phyloP scores from a whole-genome alignment of 1,284 basidiomycete species.

The Phenoliferia sp. region DNA sequence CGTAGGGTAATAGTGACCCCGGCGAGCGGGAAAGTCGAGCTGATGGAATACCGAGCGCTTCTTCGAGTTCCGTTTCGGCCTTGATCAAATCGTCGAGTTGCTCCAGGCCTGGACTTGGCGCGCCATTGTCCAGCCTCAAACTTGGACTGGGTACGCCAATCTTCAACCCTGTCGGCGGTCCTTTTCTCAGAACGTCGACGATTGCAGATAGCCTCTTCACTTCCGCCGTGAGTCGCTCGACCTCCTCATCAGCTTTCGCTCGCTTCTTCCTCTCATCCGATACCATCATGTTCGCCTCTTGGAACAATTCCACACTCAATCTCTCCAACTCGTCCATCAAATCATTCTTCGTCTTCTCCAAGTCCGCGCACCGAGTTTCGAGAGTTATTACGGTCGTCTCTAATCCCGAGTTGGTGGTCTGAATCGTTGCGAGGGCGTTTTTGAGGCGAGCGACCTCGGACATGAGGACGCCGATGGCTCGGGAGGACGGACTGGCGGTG shows the following conservation, averaged over 20 bases:
- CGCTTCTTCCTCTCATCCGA: constrained; percentile 1
- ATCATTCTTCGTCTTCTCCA: constrained; percentile 34
- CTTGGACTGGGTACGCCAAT: neutral
- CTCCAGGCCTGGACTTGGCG: too few species aligned
- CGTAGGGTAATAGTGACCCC: too few species aligned
- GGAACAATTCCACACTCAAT: constrained; percentile 36
- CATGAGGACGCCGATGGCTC: neutral
- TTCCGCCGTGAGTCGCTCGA: neutral
- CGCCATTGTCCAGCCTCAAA: too few species aligned
- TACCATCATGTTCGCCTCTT: constrained; percentile 38
- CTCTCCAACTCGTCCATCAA: constrained; percentile 37
- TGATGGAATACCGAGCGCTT: too few species aligned
- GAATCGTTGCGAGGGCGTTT: neutral
- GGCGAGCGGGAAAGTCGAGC: too few species aligned
- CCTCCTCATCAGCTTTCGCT: constrained; percentile 1
- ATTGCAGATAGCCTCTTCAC: neutral
- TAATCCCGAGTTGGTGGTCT: constrained; percentile 12
- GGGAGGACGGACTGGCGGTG: too few species aligned
- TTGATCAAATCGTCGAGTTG: too few species aligned
- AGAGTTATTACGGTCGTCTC: constrained; percentile 20
- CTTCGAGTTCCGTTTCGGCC: too few species aligned
- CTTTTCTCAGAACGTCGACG: neutral
- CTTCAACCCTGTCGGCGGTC: neutral
- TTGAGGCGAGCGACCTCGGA: constrained; percentile 19
- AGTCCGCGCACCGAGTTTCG: constrained; percentile 23